A percentile compares a stretch with the other conserved stretches of the same genome.
These are phyloP conservation scores for Fusarium austroafricanum DNA, from an alignment of 2,329 filamentous ascomycete species.

Conservation along the genomic window DNA sequence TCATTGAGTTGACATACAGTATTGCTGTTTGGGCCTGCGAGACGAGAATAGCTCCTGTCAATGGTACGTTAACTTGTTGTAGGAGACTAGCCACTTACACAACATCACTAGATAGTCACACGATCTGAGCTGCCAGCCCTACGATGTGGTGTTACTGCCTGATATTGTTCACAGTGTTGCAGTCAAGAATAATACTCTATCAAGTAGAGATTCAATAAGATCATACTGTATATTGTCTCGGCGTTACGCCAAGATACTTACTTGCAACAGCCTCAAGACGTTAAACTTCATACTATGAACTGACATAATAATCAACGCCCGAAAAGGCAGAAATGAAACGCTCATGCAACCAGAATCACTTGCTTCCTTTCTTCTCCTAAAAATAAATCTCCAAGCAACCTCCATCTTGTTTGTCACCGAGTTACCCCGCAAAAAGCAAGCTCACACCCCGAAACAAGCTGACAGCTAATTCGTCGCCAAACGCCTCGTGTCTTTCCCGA, in stretches of 20 bases:
- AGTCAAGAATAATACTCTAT: background rate
- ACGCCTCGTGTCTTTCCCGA: conserved; percentile 28
- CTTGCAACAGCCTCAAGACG: background rate
- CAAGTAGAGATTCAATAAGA: background rate
- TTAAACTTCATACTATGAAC: background rate
- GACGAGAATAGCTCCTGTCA: background rate
- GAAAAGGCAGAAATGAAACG: background rate
- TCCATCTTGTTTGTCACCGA: background rate
- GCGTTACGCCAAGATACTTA: background rate
- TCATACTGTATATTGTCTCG: background rate
- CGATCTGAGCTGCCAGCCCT: conserved; percentile 33
- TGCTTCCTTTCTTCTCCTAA: background rate
- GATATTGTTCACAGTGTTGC: background rate
- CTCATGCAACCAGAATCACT: background rate
- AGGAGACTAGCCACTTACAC: conserved; percentile 31
- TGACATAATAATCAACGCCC: background rate
- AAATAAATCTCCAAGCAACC: conserved; percentile 20
- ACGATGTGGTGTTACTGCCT: conserved; percentile 1
- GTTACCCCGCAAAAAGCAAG: conserved; percentile 30
- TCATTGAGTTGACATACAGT: no score
- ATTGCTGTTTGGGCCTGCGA: background rate
- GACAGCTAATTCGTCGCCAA: conserved; percentile 25
- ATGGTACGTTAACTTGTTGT: conserved; percentile 20
- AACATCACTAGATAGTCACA: conserved; percentile 19
- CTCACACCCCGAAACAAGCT: background rate